Percentiles rank a stretch among this genome's conserved stretches.
phyloP scores from a whole-genome alignment of 2,329 filamentous ascomycete genomes.

The Cladosporium phlei region DNA sequence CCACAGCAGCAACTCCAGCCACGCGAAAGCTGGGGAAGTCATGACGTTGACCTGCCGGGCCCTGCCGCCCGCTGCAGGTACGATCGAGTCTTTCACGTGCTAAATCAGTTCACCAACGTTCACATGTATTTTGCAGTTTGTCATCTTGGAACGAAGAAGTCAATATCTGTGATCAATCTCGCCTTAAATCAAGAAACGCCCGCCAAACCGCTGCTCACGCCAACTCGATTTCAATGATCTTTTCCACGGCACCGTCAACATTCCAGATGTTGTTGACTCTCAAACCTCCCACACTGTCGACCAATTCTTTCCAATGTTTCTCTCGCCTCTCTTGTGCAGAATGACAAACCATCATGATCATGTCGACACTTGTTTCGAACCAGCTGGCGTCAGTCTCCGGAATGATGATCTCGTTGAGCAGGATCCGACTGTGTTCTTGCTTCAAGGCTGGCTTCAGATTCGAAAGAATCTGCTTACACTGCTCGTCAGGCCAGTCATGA shows the following conservation, averaged over 20 bases:
- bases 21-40: neutral
- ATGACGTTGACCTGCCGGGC: conserved; percentile 2
- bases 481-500: conserved; percentile 23
- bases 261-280: neutral
- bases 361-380: conserved; percentile 16
- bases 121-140: no score
- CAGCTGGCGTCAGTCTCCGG: conserved; percentile 15
- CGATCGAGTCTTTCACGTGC: no score
- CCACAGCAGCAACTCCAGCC: no score
- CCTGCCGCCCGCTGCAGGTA: no score
- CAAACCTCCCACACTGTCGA: conserved; percentile 3
- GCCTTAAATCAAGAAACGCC: no score
- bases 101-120: no score
- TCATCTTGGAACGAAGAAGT: no score
- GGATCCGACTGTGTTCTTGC: conserved; percentile 19
- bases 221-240: conserved; percentile 3
- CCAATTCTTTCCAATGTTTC: neutral
- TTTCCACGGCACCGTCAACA: conserved; percentile 9
- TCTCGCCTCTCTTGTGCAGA: conserved; percentile 13
- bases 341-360: conserved; percentile 17
- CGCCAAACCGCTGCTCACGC: neutral
- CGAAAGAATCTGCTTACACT: conserved; percentile 17
- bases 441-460: conserved; percentile 16
- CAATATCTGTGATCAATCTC: no score
- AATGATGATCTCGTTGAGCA: conserved; percentile 24